These are phyloP conservation scores for Aureobasidium sp. DNA, from an alignment of 2,329 filamentous ascomycete genomes.

Conservation along the genomic window DNA sequence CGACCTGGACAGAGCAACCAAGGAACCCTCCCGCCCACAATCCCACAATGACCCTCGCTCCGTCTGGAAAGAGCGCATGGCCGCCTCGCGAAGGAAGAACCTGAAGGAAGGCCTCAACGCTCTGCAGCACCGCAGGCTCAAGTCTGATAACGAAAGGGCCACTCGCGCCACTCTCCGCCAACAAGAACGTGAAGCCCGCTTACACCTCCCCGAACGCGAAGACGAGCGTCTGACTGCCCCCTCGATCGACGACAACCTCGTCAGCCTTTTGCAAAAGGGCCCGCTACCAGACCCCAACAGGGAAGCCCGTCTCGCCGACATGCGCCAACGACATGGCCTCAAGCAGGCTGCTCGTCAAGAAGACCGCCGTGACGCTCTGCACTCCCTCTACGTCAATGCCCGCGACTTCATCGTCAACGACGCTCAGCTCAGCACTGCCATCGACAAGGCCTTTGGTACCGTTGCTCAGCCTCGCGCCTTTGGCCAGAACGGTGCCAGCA, in stretches of 20 bases:
- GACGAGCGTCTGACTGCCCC: conserved; percentile 71
- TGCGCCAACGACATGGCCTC: conserved; percentile 38
- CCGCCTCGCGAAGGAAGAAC: conserved; percentile 62
- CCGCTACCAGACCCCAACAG: conserved; percentile 18
- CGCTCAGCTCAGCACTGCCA: conserved; percentile 62
- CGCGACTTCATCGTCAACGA: conserved; percentile 80
- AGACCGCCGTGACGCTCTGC: conserved; percentile 55
- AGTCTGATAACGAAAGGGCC: conserved; percentile 31
- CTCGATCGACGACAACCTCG: conserved; percentile 42
- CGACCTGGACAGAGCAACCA: conserved; percentile 2
- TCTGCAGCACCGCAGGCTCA: conserved; percentile 59
- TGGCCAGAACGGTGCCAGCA: conserved; percentile 39
- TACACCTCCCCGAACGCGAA: conserved; percentile 60
- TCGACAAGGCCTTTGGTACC: conserved; percentile 70
- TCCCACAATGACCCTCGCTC: conserved; percentile 49
- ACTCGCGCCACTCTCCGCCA: conserved; percentile 43
- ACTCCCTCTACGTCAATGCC: conserved; percentile 85
- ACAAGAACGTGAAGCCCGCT: conserved; percentile 41
- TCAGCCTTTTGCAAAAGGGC: conserved; percentile 20
- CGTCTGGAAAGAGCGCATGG: conserved; percentile 66
- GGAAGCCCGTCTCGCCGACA: conserved; percentile 26
- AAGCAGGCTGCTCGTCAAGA: conserved; percentile 51
- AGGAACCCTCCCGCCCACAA: conserved; percentile 36
- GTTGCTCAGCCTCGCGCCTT: conserved; percentile 37
- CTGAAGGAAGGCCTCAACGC: conserved; percentile 63